Evolutionary conservation across 2,329 filamentous ascomycete genomes (phyloP).

Genomic region (Aspergillus fischeri): DNA sequence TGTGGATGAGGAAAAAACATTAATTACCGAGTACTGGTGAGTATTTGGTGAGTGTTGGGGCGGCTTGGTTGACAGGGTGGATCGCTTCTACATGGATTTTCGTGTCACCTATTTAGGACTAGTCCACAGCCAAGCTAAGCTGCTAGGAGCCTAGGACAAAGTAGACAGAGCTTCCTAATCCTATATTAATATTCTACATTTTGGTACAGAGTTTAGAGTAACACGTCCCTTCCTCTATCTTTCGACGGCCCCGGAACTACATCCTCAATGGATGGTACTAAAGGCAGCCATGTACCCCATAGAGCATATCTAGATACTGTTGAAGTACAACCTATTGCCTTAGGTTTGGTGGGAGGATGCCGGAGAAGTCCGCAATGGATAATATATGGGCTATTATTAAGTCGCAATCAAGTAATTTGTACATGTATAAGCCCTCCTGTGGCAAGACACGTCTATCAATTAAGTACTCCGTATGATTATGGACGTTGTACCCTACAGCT

Average conservation of each 20-base stretch:
- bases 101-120: neutral
- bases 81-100: neutral
- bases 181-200: neutral
- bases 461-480: no score
- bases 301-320: neutral
- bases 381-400: neutral
- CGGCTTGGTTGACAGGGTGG: conserved; percentile 7
- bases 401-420: neutral
- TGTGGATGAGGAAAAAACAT: conserved; percentile 15
- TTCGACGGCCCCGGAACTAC: neutral
- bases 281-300: neutral
- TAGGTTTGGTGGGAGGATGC: neutral
- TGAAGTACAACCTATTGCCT: neutral
- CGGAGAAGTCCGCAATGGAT: neutral
- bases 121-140: neutral
- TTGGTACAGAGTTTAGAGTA: neutral
- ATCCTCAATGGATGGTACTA: neutral
- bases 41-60: conserved; percentile 22
- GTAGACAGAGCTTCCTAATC: neutral
- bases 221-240: neutral
- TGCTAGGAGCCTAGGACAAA: neutral
- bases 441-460: no score
- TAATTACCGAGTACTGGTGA: conserved; percentile 1
- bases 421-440: no score
- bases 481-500: no score